These are phyloP conservation scores for Ogataea hybrid DNA, from an alignment of 1,139 yeast species.

Conservation along the genomic window DNA sequence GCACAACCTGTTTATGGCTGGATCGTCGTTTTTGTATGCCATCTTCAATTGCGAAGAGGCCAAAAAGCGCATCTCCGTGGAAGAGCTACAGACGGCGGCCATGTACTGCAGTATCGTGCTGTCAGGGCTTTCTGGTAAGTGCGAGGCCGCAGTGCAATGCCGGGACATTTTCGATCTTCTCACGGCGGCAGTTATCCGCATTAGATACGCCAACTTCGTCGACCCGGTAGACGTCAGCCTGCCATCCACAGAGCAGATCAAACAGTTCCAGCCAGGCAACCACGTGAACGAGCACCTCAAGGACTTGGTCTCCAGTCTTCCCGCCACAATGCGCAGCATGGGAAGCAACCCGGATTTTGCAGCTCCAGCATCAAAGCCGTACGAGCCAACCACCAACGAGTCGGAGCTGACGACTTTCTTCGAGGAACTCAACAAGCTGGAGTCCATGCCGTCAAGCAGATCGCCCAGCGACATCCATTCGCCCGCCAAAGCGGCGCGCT, in stretches of 20 bases:
- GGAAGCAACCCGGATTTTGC: conserved; percentile 3
- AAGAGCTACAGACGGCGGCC: conserved; percentile 54
- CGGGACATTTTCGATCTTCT: conserved; percentile 69
- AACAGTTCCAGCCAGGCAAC: conserved; percentile 35
- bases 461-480: conserved; percentile 20
- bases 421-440: conserved; percentile 33
- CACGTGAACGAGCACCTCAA: conserved; percentile 42
- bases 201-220: conserved; percentile 48
- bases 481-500: conserved; percentile 8
- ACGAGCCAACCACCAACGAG: conserved; percentile 36
- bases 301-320: conserved; percentile 38
- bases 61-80: conserved; percentile 44
- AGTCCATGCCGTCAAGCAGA: conserved; percentile 22
- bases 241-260: conserved; percentile 33
- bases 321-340: conserved; percentile 20
- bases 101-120: conserved; percentile 60
- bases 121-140: conserved; percentile 59
- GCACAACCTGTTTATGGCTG: conserved; percentile 85
- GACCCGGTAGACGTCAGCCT: conserved; percentile 17
- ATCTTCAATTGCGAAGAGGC: conserved; percentile 64
- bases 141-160: conserved; percentile 78
- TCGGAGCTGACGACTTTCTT: conserved; percentile 44
- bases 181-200: conserved; percentile 66
- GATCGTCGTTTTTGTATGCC: conserved; percentile 77
- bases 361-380: conserved; percentile 10